Base-by-base conservation (phyloP, 371 early-diverging fungal genomes). In the Saksenaea vasiformis region DNA sequence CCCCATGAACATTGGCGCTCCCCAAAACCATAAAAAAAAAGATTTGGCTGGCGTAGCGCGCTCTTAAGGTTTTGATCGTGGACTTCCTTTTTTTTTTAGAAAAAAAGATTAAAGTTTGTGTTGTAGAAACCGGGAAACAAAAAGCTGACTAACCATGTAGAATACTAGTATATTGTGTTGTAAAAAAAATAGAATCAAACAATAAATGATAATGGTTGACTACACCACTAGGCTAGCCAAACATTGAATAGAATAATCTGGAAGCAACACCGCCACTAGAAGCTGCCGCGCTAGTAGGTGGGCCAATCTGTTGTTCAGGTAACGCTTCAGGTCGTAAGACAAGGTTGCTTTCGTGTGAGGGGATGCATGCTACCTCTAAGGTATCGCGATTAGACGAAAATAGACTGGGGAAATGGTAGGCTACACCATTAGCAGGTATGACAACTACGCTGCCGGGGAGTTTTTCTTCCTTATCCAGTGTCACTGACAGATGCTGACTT, bases 211-310 rank as follows among this genome's bases (percentile, higher is more conserved):
- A 7, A 31, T 7, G 7, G 31, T 31, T 7, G 7, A 31, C 7
- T 31, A 31, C 31, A 60, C 27, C 44, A 22, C 51, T 17, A 7
- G 51, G 9, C 51, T 47, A 47, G 7, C 19, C 87, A 69, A 8
- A 83, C 74, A 22, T 78, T 68, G 37, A 88, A 72, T 66, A 85
- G 85, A 63, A 76, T 71, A 3, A 77, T 71, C 62, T 81, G 80
- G 51, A 86, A 83, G 37, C 88, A 57, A 58, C 61, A 24, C 57
- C 38, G 7, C 60, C 34, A 0, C 44, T 35, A 44, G 60, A 26
- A n/a, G 35, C 34, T 10, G n/a, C 10, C 1, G 54, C 19, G 4
- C 5, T 53, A 11, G 36, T 14, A n/a, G 47, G 34, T n/a, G 31
- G 10, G n/a, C 15, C 11, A n/a, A 14, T 28, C 41, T 31, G 56